Percentiles rank a stretch among this genome's conserved stretches.
Evolutionary conservation across 306 rosid species (phyloP).

Genomic region (Prunus davidiana): DNA sequence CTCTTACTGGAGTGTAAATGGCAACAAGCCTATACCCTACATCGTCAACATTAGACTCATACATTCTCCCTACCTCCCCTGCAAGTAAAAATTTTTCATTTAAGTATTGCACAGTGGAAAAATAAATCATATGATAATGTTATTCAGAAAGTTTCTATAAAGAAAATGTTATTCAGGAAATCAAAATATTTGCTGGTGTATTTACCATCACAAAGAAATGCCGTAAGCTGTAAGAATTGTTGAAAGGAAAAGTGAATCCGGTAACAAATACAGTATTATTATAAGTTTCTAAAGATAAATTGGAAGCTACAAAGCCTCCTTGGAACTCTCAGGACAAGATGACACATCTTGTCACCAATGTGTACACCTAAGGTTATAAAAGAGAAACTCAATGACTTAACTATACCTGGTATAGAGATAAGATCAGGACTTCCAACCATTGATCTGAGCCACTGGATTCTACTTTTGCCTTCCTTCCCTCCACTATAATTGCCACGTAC

Average conservation of each 20-base stretch:
- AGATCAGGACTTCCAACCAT: conserved; percentile 99
- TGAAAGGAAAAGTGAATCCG: neutral
- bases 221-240: neutral
- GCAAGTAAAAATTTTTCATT: conserved; percentile 25
- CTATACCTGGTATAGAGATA: conserved; percentile 87
- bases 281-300: neutral
- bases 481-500: conserved; percentile 88
- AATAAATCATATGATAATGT: neutral
- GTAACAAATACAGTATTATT: neutral
- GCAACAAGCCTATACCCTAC: conserved; percentile 95
- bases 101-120: conserved; percentile 17
- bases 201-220: neutral
- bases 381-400: conserved; percentile 22
- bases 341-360: too few relatives aligned
- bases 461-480: conserved; percentile 97
- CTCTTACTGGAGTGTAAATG: conserved; percentile 92
- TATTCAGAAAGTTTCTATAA: neutral
- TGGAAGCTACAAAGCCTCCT: neutral
- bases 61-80: conserved; percentile 92
- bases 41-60: conserved; percentile 96
- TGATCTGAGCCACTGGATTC: conserved; percentile 98
- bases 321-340: neutral
- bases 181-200: neutral
- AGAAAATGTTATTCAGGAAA: neutral
- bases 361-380: neutral